Evolutionary conservation across 495 filamentous ascomycete species (phyloP).

Genomic region (Lasiosphaeria miniovina): DNA sequence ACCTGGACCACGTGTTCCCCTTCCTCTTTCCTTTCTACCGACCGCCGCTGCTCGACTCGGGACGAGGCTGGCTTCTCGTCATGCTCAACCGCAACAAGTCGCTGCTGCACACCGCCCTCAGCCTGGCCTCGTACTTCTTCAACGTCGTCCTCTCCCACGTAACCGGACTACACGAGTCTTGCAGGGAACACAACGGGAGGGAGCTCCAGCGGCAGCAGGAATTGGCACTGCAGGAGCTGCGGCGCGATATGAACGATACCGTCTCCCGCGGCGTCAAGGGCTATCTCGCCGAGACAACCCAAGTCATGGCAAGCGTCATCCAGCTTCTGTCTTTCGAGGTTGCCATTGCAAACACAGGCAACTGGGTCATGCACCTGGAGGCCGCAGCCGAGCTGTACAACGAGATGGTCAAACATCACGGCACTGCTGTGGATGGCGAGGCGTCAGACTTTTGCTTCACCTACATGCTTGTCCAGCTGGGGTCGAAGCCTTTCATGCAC

Average conservation of each 20-base stretch:
- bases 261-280: slow-evolving; percentile 30
- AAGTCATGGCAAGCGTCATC: slow-evolving; percentile 52
- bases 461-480: slow-evolving; percentile 32
- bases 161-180: slow-evolving; percentile 22
- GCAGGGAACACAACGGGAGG: slow-evolving; percentile 30
- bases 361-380: slow-evolving; percentile 49
- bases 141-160: slow-evolving; percentile 28
- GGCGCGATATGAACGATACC: slow-evolving; percentile 40
- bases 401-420: slow-evolving; percentile 38
- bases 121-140: slow-evolving; percentile 50
- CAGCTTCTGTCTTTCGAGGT: slow-evolving; percentile 53
- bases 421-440: slow-evolving; percentile 10
- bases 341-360: slow-evolving; percentile 38
- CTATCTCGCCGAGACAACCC: slow-evolving; percentile 29
- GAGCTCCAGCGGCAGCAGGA: slow-evolving; percentile 38
- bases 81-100: slow-evolving; percentile 49
- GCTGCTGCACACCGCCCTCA: slow-evolving; percentile 44
- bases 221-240: slow-evolving; percentile 41
- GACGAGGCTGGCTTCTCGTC: slow-evolving; percentile 52
- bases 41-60: slow-evolving; percentile 44
- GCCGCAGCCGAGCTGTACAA: slow-evolving; percentile 47
- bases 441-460: slow-evolving; percentile 21
- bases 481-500: slow-evolving; percentile 20
- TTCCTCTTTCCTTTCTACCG: slow-evolving; percentile 56
- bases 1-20: slow-evolving; percentile 51